These are phyloP conservation scores for Pythium biforme DNA, from an alignment of 352 stramenopile genomes.

Conservation along the genomic window DNA sequence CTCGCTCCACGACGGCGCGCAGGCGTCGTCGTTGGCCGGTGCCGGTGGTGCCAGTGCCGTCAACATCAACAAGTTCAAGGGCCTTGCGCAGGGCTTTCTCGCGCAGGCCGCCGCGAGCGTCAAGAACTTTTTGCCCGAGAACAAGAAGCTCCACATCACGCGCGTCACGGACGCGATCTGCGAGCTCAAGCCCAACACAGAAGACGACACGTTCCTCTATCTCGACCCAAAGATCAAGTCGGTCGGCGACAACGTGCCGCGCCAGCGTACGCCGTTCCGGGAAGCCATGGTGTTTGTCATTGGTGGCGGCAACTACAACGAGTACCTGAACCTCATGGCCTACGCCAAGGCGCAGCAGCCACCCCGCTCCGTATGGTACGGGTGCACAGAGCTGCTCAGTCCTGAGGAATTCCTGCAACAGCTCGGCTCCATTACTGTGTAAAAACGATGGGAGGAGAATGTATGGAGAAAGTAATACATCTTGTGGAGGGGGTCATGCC, in stretches of 20 bases:
- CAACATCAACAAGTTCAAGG: slow-evolving; percentile 86
- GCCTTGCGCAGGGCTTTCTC: slow-evolving; percentile 76
- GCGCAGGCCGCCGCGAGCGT: slow-evolving; percentile 78
- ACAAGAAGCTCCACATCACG: slow-evolving; percentile 86
- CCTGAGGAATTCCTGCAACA: slow-evolving; percentile 89
- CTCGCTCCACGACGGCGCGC: slow-evolving; percentile 34
- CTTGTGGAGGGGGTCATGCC: not conserved
- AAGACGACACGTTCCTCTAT: slow-evolving; percentile 84
- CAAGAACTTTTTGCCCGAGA: slow-evolving; percentile 86
- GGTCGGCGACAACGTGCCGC: slow-evolving; percentile 52
- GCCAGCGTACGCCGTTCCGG: slow-evolving; percentile 75
- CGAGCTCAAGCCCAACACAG: slow-evolving; percentile 74
- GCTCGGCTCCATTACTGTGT: slow-evolving; percentile 67
- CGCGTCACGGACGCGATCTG: slow-evolving; percentile 82
- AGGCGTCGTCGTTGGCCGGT: slow-evolving; percentile 15
- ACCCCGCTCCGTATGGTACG: slow-evolving; percentile 81
- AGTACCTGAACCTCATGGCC: slow-evolving; percentile 85
- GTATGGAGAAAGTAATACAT: not conserved
- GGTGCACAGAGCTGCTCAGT: slow-evolving; percentile 88
- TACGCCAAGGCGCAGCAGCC: slow-evolving; percentile 73
- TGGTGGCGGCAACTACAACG: slow-evolving; percentile 85
- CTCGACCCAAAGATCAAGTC: slow-evolving; percentile 88
- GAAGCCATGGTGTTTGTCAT: slow-evolving; percentile 90
- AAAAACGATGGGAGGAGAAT: slow-evolving; percentile 23
- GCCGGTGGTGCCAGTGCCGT: slow-evolving; percentile 29